These are phyloP conservation scores for Teunomyces lycoperdinae DNA, from an alignment of 805 yeast genomes.

Conservation along the genomic window DNA sequence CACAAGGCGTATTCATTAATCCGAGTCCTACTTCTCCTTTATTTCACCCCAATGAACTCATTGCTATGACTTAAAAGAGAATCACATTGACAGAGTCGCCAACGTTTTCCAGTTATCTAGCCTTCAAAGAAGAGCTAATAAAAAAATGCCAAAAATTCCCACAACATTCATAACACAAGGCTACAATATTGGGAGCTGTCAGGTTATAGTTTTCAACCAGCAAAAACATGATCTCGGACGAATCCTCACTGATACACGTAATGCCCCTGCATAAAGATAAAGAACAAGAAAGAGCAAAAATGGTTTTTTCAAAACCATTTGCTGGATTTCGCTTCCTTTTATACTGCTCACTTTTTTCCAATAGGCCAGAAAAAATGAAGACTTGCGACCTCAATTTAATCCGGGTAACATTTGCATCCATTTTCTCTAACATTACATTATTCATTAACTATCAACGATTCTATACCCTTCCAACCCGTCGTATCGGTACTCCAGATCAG, in stretches of 20 bases:
- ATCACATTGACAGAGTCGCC: background rate
- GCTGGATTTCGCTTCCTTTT: constrained; percentile 9
- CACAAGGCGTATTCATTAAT: constrained; percentile 33
- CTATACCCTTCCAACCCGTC: constrained; percentile 1
- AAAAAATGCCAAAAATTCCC: constrained; percentile 73
- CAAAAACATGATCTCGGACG: constrained; percentile 99
- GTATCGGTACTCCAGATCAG: background rate
- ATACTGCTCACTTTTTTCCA: constrained; percentile 6
- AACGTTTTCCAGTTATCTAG: constrained; percentile 6
- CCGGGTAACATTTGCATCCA: constrained; percentile 9
- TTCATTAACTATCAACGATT: constrained; percentile 1
- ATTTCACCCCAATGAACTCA: constrained; percentile 22
- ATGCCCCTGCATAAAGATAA: constrained; percentile 99
- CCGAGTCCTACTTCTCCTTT: background rate
- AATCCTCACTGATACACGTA: constrained; percentile 99
- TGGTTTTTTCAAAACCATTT: constrained; percentile 5
- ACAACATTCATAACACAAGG: constrained; percentile 49
- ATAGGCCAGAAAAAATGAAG: background rate
- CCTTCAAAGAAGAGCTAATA: constrained; percentile 34
- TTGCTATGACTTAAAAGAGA: constrained; percentile 16
- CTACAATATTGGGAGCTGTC: constrained; percentile 64
- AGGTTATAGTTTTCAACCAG: constrained; percentile 99
- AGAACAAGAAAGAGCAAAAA: constrained; percentile 28
- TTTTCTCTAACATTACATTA: background rate
- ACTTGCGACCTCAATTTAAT: background rate